Conservation (phyloP, 2,329 filamentous ascomycete species). For the Mariannaea sp. region DNA sequence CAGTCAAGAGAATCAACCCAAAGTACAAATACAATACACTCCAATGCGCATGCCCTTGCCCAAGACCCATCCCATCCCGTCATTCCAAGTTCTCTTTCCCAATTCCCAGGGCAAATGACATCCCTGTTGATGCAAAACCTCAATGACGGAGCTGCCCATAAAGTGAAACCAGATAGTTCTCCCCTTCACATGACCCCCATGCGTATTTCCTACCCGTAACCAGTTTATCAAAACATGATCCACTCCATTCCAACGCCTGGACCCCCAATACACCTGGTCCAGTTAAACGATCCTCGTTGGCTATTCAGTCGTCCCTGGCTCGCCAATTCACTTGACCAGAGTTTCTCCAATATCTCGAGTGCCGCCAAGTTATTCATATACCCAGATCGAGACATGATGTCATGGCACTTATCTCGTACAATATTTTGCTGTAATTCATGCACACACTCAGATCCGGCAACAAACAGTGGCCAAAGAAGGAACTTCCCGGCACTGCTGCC, state of each 20-base stretch:
- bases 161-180: conserved; percentile 18
- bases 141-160: conserved; percentile 11
- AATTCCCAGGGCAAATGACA: conserved; percentile 5
- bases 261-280: conserved; percentile 62
- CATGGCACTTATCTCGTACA: conserved; percentile 78
- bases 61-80: neutral
- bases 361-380: conserved; percentile 93
- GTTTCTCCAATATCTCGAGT: conserved; percentile 80
- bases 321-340: conserved; percentile 69
- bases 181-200: conserved; percentile 27
- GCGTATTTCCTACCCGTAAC: conserved; percentile 21
- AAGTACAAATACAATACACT: neutral
- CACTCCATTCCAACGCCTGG: conserved; percentile 64
- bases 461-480: conserved; percentile 90
- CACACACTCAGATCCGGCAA: conserved; percentile 87
- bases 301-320: conserved; percentile 46
- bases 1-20: neutral
- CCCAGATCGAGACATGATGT: conserved; percentile 85
- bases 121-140: conserved; percentile 3
- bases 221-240: conserved; percentile 63
- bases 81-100: conserved; percentile 4
- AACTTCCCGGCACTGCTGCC: conserved; percentile 81
- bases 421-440: conserved; percentile 78
- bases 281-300: conserved; percentile 59
- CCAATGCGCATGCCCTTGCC: neutral